phyloP scores from a whole-genome alignment of 2,329 filamentous ascomycete species.

The Exophiala mesophila region DNA sequence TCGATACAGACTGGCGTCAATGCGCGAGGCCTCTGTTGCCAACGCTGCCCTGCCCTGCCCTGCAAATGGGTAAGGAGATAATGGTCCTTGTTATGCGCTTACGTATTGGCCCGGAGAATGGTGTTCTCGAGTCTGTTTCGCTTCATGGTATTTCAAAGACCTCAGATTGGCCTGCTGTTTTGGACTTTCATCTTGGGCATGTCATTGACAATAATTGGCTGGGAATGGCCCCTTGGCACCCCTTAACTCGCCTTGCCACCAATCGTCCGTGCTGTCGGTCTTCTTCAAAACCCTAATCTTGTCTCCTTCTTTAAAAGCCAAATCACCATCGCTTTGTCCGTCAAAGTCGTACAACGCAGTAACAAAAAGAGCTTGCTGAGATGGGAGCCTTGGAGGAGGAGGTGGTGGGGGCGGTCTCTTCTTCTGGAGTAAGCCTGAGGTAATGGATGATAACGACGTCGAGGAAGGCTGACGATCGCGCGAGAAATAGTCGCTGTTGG shows the following conservation, averaged over 20 bases:
- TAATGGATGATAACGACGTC: constrained; percentile 29
- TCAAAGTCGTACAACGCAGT: constrained; percentile 71
- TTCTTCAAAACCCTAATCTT: constrained; percentile 71
- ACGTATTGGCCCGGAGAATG: too few species aligned
- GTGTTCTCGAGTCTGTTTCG: too few species aligned
- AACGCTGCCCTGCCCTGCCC: too few species aligned
- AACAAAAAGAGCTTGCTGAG: constrained; percentile 51
- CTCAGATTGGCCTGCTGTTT: too few species aligned
- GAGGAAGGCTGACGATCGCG: constrained; percentile 38
- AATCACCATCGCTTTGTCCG: constrained; percentile 64
- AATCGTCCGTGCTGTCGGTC: constrained; percentile 75
- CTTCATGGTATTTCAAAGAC: too few species aligned
- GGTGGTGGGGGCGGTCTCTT: constrained; percentile 75
- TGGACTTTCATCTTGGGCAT: too few species aligned
- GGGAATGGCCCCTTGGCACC: constrained; percentile 70
- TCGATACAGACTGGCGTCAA: too few species aligned
- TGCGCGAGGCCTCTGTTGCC: too few species aligned
- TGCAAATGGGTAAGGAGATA: too few species aligned
- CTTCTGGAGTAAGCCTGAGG: constrained; percentile 45
- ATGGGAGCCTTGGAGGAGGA: constrained; percentile 58
- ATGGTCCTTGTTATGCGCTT: too few species aligned
- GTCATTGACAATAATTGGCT: constrained; percentile 67
- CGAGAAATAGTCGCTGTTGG: constrained; percentile 43
- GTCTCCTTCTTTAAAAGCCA: constrained; percentile 72
- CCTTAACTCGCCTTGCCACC: constrained; percentile 76